Evolutionary conservation across 73 alveolate genomes (phyloP).

Genomic region (Paramecium tetraurelia): DNA sequence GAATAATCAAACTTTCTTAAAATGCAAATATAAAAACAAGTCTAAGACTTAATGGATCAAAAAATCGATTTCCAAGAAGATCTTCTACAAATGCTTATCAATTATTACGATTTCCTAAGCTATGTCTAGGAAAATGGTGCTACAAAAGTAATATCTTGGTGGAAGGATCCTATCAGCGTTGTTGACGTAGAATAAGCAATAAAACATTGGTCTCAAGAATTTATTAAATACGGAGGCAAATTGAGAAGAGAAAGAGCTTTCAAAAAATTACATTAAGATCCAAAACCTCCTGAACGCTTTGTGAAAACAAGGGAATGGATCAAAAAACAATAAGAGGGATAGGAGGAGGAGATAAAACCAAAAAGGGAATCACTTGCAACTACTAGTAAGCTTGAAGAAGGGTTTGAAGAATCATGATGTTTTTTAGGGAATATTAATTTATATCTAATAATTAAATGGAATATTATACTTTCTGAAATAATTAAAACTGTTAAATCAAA

Average conservation of each 20-base stretch:
- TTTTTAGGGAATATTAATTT: neutral
- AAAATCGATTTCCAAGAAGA: neutral
- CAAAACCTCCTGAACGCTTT: neutral
- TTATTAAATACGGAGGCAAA: neutral
- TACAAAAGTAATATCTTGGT: neutral
- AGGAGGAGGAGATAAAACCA: neutral
- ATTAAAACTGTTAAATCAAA: neutral
- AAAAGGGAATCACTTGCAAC: neutral
- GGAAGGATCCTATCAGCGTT: neutral
- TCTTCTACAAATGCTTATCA: neutral
- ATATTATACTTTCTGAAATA: neutral
- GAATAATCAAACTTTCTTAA: neutral
- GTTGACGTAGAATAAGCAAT: neutral
- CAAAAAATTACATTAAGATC: neutral
- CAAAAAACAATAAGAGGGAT: neutral
- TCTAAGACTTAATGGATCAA: neutral
- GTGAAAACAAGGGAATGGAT: conserved; percentile 25
- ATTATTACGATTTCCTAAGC: neutral
- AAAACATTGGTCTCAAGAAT: neutral
- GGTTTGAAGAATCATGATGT: neutral
- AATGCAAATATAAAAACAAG: neutral
- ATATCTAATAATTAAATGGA: neutral
- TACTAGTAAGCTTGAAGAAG: neutral
- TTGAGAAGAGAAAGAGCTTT: conserved; percentile 5
- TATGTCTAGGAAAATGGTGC: neutral